Base-by-base conservation (phyloP, 164 flowering plant species). In the Berberis thunbergii region DNA sequence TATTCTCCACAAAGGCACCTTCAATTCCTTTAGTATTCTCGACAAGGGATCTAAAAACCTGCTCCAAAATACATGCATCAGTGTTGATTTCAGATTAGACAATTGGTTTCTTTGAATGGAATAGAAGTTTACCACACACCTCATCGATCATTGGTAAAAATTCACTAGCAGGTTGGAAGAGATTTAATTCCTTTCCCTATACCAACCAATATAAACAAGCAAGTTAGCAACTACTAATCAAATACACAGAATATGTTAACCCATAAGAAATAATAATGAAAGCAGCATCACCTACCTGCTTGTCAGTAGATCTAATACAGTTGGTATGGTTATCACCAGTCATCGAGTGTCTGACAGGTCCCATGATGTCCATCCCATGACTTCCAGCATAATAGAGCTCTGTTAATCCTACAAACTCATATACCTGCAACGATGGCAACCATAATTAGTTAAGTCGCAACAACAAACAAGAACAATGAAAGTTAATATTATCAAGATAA, bases 361-460 rank as follows among this genome's bases (percentile, higher is more conserved):
- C 75, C 79, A 81, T 78, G 55, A 94, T 94, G 79, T 94, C 98
- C 98, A 94, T 94, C 43, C 98, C 98, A 80, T 94, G 98, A 75
- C 98, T 94, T 67, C 98, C 98, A 26, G 98, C 98, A 76, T 94
- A 94, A 64, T 83, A 85, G 26, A 94, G 91, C 70, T 87, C 97
- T 5, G 81, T 80, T 72, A 94, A 73, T 72, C 89, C 89, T 67
- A 94, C 83, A 73, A 94, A 81, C 67, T 86, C 88, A 67, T 57
- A 84, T 45, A 90, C 97, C 98, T 93, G 78, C 1, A 52, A 10
- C 8, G n/a, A 52, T 6, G 3, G 54, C 11, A 46, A 46, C 49
- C 4, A 4, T 46, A 8, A 26, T 10, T 52, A 52, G 4, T 6
- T 4, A 11, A 11, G 10, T 10, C 10, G 3, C 39, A 9, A 11